Base-by-base conservation (phyloP, 176 grass and related monocot genomes). In the Guadua angustifolia region DNA sequence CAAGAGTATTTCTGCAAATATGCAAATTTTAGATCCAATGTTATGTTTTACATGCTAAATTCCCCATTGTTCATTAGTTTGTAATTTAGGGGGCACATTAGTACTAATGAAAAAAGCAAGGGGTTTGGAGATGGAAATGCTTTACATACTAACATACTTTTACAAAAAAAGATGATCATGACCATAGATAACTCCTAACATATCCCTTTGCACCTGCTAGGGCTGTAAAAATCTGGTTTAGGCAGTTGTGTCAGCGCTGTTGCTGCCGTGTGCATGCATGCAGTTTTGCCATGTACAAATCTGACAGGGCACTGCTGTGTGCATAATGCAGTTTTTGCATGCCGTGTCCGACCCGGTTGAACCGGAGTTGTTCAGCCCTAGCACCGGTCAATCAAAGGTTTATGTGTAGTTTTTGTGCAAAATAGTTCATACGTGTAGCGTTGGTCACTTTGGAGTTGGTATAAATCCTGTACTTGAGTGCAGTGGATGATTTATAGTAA, bases 101-200 rank as follows among this genome's bases (percentile, higher is more conserved):
- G n/a, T 73, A 53, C 33, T 40, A 35, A 39, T 78, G n/a, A 47
- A 79, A 79, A 44, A 24, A 33, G 12, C 49, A 52, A 72, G 10
- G 6, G 5, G 2, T 75, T 81, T 71, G 12, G 8, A 13, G 61
- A 38, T 63, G 18, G 0, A 68, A 45, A 25, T 24, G 33, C 3
- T 73, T 44, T 65, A 14, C 4, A 4, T 18, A 55, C 1, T 25
- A 24, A 25, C 3, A 11, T 45, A 62, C 18, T 43, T 78, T 0
- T 46, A 78, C 47, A 47, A 35, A 36, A 36, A 42, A 84, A 24
- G 74, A 21, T 46, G 47, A 13, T 65, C 13, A 3, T 72, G 17
- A 53, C 45, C 21, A 7, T 15, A 13, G 5, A 29, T 58, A 46
- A 49, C 16, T 67, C 36, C 67, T 58, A 19, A 71, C 0, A 4